A percentile compares a stretch with the other conserved stretches of the same genome.
These are phyloP conservation scores for Boechera retrofracta DNA, from an alignment of 345 rosid species.

Conservation along the genomic window DNA sequence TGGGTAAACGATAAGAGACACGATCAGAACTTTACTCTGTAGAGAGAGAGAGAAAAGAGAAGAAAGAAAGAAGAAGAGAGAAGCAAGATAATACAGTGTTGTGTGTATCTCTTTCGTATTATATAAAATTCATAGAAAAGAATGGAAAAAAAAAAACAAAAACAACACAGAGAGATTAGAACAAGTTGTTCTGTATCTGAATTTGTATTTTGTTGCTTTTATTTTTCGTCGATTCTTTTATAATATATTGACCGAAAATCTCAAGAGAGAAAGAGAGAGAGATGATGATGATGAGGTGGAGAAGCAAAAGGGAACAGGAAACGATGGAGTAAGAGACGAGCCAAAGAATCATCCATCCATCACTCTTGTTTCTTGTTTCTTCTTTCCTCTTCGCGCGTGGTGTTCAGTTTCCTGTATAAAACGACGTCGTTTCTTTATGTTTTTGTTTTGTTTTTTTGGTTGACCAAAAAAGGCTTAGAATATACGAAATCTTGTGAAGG, in stretches of 20 bases:
- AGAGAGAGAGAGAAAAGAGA: conserved; percentile 33
- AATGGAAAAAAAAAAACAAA: neutral
- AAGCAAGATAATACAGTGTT: conserved; percentile 35
- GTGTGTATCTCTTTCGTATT: conserved; percentile 26
- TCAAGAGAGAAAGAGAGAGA: conserved; percentile 25
- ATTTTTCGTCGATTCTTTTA: conserved; percentile 2
- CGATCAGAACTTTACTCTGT: conserved; percentile 59
- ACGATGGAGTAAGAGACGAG: conserved; percentile 54
- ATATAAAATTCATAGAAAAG: conserved; percentile 28
- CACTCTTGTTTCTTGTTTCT: neutral
- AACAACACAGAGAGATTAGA: conserved; percentile 9
- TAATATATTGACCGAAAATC: conserved; percentile 32
- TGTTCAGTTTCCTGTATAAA: neutral
- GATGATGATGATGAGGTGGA: conserved; percentile 32
- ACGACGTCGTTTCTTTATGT: conserved; percentile 24
- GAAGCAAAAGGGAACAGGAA: conserved; percentile 46
- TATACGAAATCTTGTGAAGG: conserved; percentile 45
- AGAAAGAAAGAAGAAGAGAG: conserved; percentile 30
- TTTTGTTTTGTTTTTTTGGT: conserved; percentile 1
- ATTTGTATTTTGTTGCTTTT: conserved; percentile 33
- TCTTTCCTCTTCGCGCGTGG: conserved; percentile 14
- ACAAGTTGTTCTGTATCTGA: conserved; percentile 13
- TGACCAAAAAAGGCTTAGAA: conserved; percentile 40
- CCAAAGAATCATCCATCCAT: conserved; percentile 49
- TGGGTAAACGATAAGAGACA: conserved; percentile 50